Conservation (phyloP, 2,329 filamentous ascomycete genomes). For the Claviceps monticola region DNA sequence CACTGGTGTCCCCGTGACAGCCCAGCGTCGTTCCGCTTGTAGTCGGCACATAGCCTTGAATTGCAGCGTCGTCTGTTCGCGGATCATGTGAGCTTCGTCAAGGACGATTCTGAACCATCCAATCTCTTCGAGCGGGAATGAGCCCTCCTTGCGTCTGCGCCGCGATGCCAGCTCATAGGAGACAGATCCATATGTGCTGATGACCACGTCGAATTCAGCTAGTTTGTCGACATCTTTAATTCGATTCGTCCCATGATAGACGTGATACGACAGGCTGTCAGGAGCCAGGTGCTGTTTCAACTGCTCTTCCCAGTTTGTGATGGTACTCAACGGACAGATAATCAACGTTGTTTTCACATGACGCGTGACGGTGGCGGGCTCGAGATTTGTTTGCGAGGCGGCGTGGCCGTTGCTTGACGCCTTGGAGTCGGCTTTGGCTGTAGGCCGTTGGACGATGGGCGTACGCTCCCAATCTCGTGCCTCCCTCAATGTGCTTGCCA, state of each 20-base stretch:
- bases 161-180: slow-evolving; percentile 62
- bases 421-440: slow-evolving; percentile 25
- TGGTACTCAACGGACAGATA: slow-evolving; percentile 77
- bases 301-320: slow-evolving; percentile 91
- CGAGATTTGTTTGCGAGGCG: slow-evolving; percentile 25
- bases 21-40: slow-evolving; percentile 75
- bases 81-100: slow-evolving; percentile 90
- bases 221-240: slow-evolving; percentile 56
- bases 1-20: slow-evolving; percentile 91
- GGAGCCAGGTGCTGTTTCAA: slow-evolving; percentile 66
- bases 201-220: slow-evolving; percentile 64
- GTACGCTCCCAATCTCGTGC: slow-evolving; percentile 47
- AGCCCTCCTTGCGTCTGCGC: slow-evolving; percentile 43
- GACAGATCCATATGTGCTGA: slow-evolving; percentile 86
- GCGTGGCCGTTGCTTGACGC: slow-evolving; percentile 14
- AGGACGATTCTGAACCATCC: slow-evolving; percentile 91
- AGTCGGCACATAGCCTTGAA: slow-evolving; percentile 76
- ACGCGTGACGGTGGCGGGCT: slow-evolving; percentile 36
- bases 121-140: slow-evolving; percentile 57
- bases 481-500: slow-evolving; percentile 50
- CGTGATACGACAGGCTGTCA: slow-evolving; percentile 53
- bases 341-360: slow-evolving; percentile 75
- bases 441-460: slow-evolving; percentile 35
- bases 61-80: slow-evolving; percentile 67
- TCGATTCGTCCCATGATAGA: slow-evolving; percentile 75